Evolutionary conservation across 805 yeast genomes (phyloP), one percentile per base, ranked within the genome.

Genomic region (Dipodascopsis tothii): DNA sequence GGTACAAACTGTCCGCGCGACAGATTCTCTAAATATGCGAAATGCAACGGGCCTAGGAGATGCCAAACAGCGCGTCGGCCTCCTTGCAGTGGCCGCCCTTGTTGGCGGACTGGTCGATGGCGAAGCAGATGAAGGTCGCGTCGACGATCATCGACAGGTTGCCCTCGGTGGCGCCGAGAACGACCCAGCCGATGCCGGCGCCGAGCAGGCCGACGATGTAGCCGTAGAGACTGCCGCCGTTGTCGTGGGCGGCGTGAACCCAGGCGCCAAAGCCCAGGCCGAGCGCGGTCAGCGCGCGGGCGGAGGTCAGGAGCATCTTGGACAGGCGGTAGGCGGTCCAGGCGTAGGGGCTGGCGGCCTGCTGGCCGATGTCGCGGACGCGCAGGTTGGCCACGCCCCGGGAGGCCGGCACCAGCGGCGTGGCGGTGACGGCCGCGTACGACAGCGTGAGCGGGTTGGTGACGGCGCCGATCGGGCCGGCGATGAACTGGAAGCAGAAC

Each of bases 131-230:
- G 37, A 55, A 63, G 17, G 44, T 23, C 11, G 59, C 37, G 30
- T 55, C 58, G 22, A 55, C 56, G 38, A 55, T 46, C 61, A 62
- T 66, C 45, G 64, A 55, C 39, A 68, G 55, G 11, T 64, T 60
- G 14, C 68, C 68, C 45, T 68, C 72, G 6, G 69, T 64, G 5
- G 69, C 64, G 3, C 72, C 72, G 19, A 67, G 59, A 4, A 68
- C 61, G 16, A 66, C 62, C 70, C 70, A 68, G 11, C 70, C 71
- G 9, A 66, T 59, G 37, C 62, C 59, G 20, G 63, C 64, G 3
- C 67, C 67, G 6, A 67, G 48, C 6, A 68, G 46, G 2, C 69
- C 72, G 9, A 68, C 62, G 2, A 64, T 50, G 41, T 66, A 68
- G 3, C 69, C 70, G 41, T 66, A 67, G 4, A 62, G 56, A 36